Percentiles rank a stretch among this genome's conserved stretches.
Conservation (phyloP, 805 yeast genomes). For the Wickerhamomyces chaumierensis region DNA sequence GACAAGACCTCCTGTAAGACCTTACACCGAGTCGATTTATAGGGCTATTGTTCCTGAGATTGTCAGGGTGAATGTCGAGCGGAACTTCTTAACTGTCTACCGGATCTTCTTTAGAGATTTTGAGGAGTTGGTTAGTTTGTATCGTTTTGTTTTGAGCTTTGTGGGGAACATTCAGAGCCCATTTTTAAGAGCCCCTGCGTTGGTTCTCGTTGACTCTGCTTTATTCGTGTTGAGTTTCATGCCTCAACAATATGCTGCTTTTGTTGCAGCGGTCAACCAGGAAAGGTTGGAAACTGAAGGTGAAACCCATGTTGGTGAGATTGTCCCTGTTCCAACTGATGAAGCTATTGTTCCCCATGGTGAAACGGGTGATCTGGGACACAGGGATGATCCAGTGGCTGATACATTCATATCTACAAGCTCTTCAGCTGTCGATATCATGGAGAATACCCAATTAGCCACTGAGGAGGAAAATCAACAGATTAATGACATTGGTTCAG, state of each 20-base stretch:
- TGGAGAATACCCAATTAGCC: no score
- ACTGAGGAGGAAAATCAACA: no score
- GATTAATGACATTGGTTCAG: no score
- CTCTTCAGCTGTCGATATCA: no score
- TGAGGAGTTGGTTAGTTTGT: neutral
- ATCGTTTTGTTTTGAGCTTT: neutral
- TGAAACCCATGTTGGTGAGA: neutral
- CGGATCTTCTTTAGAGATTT: neutral
- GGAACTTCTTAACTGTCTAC: neutral
- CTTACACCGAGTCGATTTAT: neutral
- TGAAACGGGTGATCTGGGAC: no score
- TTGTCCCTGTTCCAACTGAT: no score
- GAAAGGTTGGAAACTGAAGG: slow-evolving; percentile 1
- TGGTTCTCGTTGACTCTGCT: slow-evolving; percentile 1
- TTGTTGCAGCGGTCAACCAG: slow-evolving; percentile 1
- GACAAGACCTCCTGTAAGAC: neutral
- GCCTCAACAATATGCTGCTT: slow-evolving; percentile 6
- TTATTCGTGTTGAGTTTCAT: slow-evolving; percentile 6
- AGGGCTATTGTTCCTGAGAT: neutral
- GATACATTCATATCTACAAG: no score
- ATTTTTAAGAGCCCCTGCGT: slow-evolving; percentile 1
- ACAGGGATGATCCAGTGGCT: no score
- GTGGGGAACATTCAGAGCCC: neutral
- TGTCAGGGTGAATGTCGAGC: neutral
- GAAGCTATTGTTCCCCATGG: no score